Evolutionary conservation across 331 rosid species (phyloP).

Genomic region (Spiraea crenata): DNA sequence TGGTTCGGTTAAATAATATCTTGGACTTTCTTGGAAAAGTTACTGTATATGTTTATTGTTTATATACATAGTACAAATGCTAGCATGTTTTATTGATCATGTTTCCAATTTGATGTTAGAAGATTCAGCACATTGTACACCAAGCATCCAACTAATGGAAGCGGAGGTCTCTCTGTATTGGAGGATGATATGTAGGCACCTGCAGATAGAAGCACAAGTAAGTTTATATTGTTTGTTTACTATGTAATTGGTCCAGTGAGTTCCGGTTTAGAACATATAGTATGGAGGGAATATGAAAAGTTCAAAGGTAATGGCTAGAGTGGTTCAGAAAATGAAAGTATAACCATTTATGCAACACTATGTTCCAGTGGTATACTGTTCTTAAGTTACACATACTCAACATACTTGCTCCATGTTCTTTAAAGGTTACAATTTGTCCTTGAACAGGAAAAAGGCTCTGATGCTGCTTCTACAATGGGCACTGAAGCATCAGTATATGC

Average conservation of each 20-base stretch:
- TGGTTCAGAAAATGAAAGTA: background rate
- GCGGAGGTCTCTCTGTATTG: slow-evolving; percentile 86
- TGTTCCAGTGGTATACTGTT: background rate
- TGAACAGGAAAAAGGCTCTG: slow-evolving; percentile 78
- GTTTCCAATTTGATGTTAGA: slow-evolving; percentile 33
- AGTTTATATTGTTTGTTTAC: slow-evolving; percentile 19
- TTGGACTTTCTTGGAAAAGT: too few relatives aligned
- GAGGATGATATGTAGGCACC: slow-evolving; percentile 71
- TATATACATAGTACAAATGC: background rate
- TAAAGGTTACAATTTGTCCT: slow-evolving; percentile 22
- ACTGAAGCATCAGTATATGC: slow-evolving; percentile 96
- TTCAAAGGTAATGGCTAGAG: background rate
- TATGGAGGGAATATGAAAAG: background rate
- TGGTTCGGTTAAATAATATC: too few relatives aligned
- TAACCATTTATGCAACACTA: background rate
- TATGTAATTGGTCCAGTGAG: background rate
- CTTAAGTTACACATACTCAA: slow-evolving; percentile 1
- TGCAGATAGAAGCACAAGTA: slow-evolving; percentile 85
- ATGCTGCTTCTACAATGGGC: slow-evolving; percentile 85
- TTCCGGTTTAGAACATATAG: background rate
- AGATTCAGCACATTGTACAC: slow-evolving; percentile 28
- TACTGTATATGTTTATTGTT: background rate
- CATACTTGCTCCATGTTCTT: slow-evolving; percentile 2
- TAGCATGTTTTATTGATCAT: slow-evolving; percentile 13
- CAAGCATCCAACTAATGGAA: slow-evolving; percentile 70